Evolutionary conservation across 495 filamentous ascomycete species (phyloP).

Genomic region (Daldinia childiae): DNA sequence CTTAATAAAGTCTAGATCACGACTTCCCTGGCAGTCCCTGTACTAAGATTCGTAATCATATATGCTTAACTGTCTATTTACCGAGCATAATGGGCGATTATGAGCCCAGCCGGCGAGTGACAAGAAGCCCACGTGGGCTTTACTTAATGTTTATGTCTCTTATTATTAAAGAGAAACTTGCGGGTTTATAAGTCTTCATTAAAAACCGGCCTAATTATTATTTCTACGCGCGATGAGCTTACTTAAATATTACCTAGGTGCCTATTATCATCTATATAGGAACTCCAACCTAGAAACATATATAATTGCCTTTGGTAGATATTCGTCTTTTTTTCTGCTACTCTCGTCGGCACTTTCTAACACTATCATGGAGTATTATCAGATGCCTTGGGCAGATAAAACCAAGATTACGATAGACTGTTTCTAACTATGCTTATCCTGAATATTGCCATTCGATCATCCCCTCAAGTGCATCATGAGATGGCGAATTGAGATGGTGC

Average conservation of each 20-base stretch:
- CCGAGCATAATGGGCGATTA: too few species aligned
- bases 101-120: neutral
- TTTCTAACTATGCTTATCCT: neutral
- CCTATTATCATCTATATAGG: too few species aligned
- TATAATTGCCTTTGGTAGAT: neutral
- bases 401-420: neutral
- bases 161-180: neutral
- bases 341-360: neutral
- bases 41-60: neutral
- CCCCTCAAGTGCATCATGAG: neutral
- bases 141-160: neutral
- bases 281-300: neutral
- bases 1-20: constrained; percentile 9
- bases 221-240: neutral
- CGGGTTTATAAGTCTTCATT: too few species aligned
- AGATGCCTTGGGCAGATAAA: neutral
- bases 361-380: neutral
- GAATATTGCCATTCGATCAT: neutral
- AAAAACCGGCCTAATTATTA: too few species aligned
- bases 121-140: neutral
- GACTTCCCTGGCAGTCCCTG: neutral
- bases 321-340: neutral
- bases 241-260: neutral
- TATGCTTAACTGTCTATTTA: neutral
- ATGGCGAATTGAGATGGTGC: neutral